Base-by-base conservation (phyloP, 1,284 basidiomycete genomes). In the Mycosarcoma maydis region DNA sequence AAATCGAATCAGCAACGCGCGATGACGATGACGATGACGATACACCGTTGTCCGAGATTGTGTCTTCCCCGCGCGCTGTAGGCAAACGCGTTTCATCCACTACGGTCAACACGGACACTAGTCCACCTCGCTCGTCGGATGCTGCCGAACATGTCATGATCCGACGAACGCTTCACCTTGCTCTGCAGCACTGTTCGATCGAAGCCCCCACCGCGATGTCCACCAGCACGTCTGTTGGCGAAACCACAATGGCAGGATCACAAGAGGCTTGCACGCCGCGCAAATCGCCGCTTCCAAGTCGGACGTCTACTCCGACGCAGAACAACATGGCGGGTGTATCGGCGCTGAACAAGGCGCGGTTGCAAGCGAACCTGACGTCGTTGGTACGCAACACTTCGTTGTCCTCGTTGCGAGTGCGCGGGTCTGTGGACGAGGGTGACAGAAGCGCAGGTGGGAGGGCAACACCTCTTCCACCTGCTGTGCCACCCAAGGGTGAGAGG, bases 11-110 rank as follows among this genome's bases (percentile, higher is more conserved):
- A n/a, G 32, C 16, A 29, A 22, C 8, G 17, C n/a, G 30, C 6
- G 37, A 38, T 0, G 50, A 55, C 3, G 53, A 55, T 11, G 62
- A 68, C 4, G 65, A 68, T 16, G 65, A 68, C 24, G 58, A 68
- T 45, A 68, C 48, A 19, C 65, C 65, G 13, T 30, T 68, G 1
- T 61, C 57, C 8, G 53, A 61, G 23, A 48, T 68, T 13, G 55
- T 56, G 17, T 43, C 62, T 9, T 29, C 49, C 1, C 55, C 45
- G 11, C 26, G 37, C n/a, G 8, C 20, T 22, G 36, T 8, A 4
- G 32, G 42, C 17, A 20, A 20, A 22, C 38, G 51, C 13, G 22
- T 26, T 24, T 9, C 50, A 7, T 3, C n/a, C 36, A 20, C 36
- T 16, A 34, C 33, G 13, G 16, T 37, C 3, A 37, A 20, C 19